A percentile compares a stretch with the other conserved stretches of the same genome.
These are phyloP conservation scores for Populus hybrid DNA, from an alignment of 441 rosid genomes.

Conservation along the genomic window DNA sequence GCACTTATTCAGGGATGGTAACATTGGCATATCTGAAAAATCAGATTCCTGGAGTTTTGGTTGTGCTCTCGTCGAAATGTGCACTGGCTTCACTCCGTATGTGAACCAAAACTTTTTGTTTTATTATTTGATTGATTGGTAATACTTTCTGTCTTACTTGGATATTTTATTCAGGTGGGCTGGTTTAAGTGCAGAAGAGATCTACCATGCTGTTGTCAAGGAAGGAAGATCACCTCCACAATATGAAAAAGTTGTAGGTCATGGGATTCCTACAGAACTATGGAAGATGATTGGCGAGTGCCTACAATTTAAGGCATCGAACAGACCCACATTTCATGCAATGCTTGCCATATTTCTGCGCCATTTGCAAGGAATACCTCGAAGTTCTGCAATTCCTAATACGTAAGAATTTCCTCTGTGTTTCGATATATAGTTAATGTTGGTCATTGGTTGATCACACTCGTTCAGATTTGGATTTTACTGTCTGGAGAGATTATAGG, in stretches of 20 bases:
- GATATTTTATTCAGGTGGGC: slow-evolving; percentile 68
- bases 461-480: not conserved
- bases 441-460: not conserved
- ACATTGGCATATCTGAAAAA: slow-evolving; percentile 80
- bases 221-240: slow-evolving; percentile 89
- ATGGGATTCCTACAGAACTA: slow-evolving; percentile 91
- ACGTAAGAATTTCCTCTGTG: slow-evolving; percentile 12
- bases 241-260: slow-evolving; percentile 97
- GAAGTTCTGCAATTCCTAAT: slow-evolving; percentile 87
- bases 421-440: not conserved
- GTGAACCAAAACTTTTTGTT: slow-evolving; percentile 31
- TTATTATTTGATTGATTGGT: slow-evolving; percentile 8
- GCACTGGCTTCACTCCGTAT: slow-evolving; percentile 98
- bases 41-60: slow-evolving; percentile 99
- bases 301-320: slow-evolving; percentile 87
- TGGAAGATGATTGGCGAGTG: slow-evolving; percentile 99
- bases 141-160: slow-evolving; percentile 7
- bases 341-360: slow-evolving; percentile 90
- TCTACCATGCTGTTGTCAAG: slow-evolving; percentile 87
- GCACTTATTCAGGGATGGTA: slow-evolving; percentile 95
- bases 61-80: slow-evolving; percentile 98
- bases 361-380: slow-evolving; percentile 93
- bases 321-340: slow-evolving; percentile 85
- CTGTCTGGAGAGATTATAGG: not conserved
- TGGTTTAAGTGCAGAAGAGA: slow-evolving; percentile 91